Percentiles rank a stretch among this genome's conserved stretches.
Evolutionary conservation across 257 asterid genomes (phyloP).

Genomic region (Euphrasia confusa): DNA sequence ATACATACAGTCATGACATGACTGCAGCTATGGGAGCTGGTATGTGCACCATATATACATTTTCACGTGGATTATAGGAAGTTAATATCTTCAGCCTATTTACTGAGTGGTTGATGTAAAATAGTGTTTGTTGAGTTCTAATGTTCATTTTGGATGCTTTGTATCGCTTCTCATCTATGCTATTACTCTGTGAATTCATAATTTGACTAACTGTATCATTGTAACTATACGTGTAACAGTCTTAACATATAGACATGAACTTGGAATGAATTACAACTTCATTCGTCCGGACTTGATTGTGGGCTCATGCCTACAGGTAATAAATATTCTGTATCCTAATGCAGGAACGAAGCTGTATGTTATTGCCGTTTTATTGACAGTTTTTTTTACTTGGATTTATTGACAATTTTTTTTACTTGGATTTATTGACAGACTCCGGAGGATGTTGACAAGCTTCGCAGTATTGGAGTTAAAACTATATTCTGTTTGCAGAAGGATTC

Average conservation of each 20-base stretch:
- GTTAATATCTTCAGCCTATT: not conserved
- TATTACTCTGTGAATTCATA: not conserved
- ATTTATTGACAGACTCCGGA: conserved; percentile 60
- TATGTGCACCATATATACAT: conserved; percentile 25
- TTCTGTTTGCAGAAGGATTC: conserved; percentile 86
- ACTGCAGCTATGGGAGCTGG: conserved; percentile 99
- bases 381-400: conserved; percentile 20
- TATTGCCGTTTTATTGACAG: conserved; percentile 1
- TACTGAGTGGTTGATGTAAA: not conserved
- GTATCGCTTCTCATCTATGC: too few species aligned
- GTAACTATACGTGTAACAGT: not conserved
- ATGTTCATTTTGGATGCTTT: too few species aligned
- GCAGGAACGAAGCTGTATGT: conserved; percentile 1
- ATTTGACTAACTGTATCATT: conserved; percentile 17
- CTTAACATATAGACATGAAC: conserved; percentile 48
- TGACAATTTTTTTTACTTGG: conserved; percentile 32
- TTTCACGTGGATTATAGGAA: not conserved
- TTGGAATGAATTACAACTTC: conserved; percentile 93
- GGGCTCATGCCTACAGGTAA: conserved; percentile 95
- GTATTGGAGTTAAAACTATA: conserved; percentile 85
- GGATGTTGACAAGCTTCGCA: conserved; percentile 93
- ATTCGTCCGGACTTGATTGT: conserved; percentile 87
- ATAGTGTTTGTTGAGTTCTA: too few species aligned
- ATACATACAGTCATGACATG: conserved; percentile 81
- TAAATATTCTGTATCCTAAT: conserved; percentile 13